phyloP scores from a whole-genome alignment of 352 stramenopile species.

The Ophiocytium majus region DNA sequence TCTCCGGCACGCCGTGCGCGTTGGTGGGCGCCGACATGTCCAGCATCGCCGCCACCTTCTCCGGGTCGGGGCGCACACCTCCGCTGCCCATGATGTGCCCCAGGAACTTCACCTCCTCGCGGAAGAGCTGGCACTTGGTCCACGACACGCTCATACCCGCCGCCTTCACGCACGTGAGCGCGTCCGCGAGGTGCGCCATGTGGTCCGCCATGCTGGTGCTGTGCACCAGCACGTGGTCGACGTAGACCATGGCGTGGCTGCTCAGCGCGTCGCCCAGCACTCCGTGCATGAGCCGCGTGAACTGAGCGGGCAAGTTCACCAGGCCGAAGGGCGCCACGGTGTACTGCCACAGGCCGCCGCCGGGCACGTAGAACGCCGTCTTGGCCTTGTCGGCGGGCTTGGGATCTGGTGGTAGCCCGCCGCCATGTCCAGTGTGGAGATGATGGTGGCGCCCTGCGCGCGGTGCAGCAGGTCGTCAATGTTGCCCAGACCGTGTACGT shows the following conservation, averaged over 20 bases:
- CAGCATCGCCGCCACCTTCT: neutral
- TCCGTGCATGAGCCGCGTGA: neutral
- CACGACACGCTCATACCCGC: neutral
- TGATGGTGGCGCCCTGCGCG: neutral
- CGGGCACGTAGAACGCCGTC: neutral
- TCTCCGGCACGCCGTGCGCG: neutral
- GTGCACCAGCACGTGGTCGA: neutral
- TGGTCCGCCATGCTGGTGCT: neutral
- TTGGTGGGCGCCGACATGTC: neutral
- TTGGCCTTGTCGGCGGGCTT: neutral
- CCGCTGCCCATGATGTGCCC: neutral
- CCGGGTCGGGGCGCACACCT: neutral
- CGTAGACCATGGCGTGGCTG: neutral
- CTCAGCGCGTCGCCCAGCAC: neutral
- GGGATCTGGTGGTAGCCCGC: slow-evolving; percentile 19
- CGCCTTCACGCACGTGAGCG: neutral
- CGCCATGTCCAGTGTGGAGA: neutral
- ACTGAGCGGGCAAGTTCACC: neutral
- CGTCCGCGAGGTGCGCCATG: neutral
- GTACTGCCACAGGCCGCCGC: neutral
- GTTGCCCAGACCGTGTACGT: neutral
- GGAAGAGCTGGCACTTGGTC: neutral
- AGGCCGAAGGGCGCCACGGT: slow-evolving; percentile 2
- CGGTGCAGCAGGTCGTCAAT: neutral
- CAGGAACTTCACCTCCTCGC: neutral